Percentiles rank a stretch among this genome's conserved stretches.
Conservation (phyloP, 306 rosid species). For the Glycine latifolia region DNA sequence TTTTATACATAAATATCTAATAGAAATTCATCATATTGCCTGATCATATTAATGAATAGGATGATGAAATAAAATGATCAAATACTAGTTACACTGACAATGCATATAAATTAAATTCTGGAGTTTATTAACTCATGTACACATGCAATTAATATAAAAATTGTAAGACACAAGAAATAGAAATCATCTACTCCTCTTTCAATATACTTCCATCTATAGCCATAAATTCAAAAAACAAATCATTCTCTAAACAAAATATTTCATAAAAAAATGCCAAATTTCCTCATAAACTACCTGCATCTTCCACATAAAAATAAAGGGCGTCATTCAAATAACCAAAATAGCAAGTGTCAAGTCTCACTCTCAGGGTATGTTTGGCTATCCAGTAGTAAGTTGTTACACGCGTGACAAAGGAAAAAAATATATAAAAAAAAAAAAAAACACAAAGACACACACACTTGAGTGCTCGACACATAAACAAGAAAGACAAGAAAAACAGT, state of each 20-base stretch:
- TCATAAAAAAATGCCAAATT: background rate
- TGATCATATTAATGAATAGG: background rate
- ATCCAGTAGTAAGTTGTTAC: background rate
- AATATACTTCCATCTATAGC: background rate
- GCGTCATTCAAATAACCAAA: slow-evolving; percentile 21
- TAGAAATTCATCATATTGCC: no score
- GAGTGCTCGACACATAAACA: background rate
- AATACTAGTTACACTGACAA: background rate
- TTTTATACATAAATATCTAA: no score
- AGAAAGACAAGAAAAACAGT: background rate
- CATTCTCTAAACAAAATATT: no score
- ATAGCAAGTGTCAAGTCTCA: background rate
- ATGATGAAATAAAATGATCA: background rate
- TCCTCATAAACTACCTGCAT: background rate
- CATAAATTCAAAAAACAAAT: background rate
- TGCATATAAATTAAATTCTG: no score
- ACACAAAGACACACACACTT: background rate
- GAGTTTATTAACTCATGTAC: no score
- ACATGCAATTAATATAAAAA: background rate
- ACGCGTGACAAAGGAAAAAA: background rate
- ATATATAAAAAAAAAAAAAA: background rate
- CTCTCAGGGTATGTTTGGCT: background rate
- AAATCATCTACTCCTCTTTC: no score
- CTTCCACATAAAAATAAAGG: slow-evolving; percentile 11
- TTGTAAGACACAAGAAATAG: background rate